A percentile compares a stretch with the other conserved stretches of the same genome.
Evolutionary conservation across 495 filamentous ascomycete species (phyloP).

Genomic region (Bacidia gigantensis): DNA sequence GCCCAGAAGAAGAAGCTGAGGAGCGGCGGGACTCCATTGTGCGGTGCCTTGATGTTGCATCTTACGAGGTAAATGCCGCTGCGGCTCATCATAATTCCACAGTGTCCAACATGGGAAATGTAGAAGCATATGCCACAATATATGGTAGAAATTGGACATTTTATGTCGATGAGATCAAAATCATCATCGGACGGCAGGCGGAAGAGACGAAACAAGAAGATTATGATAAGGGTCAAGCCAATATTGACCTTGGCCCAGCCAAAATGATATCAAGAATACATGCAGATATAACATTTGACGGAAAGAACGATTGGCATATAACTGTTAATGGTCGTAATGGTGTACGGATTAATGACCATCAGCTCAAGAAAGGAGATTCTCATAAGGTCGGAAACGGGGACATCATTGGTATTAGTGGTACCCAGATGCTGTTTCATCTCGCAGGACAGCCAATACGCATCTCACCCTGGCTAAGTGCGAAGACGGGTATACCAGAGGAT

Average conservation of each 20-base stretch:
- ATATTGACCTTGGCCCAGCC: slow-evolving; percentile 88
- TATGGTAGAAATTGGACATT: slow-evolving; percentile 89
- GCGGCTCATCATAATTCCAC: slow-evolving; percentile 55
- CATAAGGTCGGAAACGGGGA: slow-evolving; percentile 63
- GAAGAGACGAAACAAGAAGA: slow-evolving; percentile 39
- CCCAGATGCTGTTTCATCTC: slow-evolving; percentile 96
- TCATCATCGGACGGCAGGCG: slow-evolving; percentile 74
- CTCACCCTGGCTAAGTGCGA: slow-evolving; percentile 39
- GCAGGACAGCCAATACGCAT: slow-evolving; percentile 53
- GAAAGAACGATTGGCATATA: slow-evolving; percentile 63
- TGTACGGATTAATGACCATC: slow-evolving; percentile 59
- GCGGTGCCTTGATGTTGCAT: slow-evolving; percentile 47
- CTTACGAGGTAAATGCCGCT: slow-evolving; percentile 50
- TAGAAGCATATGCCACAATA: slow-evolving; percentile 87
- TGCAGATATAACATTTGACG: slow-evolving; percentile 71
- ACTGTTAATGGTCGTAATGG: slow-evolving; percentile 82
- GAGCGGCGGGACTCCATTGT: slow-evolving; percentile 63
- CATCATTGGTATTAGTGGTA: slow-evolving; percentile 77
- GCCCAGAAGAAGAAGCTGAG: slow-evolving; percentile 34
- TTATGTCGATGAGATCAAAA: slow-evolving; percentile 64
- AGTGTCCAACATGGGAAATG: slow-evolving; percentile 52
- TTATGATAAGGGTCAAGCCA: slow-evolving; percentile 38
- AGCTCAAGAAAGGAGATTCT: slow-evolving; percentile 49
- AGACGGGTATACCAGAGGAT: slow-evolving; percentile 24
- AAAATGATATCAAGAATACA: slow-evolving; percentile 84